A percentile compares a stretch with the other conserved stretches of the same genome.
Conservation (phyloP, 768 basidiomycete species). For the Rubroboletus pulcherrimus region DNA sequence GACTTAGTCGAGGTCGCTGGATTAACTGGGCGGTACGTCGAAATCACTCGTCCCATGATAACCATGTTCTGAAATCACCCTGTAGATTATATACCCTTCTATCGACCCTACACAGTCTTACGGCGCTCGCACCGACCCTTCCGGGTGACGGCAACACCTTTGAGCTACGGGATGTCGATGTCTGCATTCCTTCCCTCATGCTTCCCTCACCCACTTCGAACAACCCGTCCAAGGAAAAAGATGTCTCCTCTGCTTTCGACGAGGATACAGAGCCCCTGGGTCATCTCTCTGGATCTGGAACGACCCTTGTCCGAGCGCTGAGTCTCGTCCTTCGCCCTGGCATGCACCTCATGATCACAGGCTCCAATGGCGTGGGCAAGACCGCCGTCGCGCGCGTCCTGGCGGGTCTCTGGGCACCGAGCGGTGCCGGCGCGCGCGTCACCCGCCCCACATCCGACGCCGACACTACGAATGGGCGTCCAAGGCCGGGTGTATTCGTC, state of each 20-base stretch:
- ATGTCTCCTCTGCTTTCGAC: background rate
- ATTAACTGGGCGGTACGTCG: conserved; percentile 56
- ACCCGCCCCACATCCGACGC: conserved; percentile 25
- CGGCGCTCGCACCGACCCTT: conserved; percentile 42
- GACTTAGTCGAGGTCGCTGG: conserved; percentile 95
- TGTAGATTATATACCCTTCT: conserved; percentile 78
- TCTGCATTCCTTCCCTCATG: conserved; percentile 50
- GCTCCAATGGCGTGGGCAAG: conserved; percentile 90
- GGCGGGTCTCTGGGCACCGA: conserved; percentile 83
- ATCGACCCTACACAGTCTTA: conserved; percentile 77
- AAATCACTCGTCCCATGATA: background rate
- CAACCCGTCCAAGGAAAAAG: conserved; percentile 1
- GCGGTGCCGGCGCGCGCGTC: conserved; percentile 33
- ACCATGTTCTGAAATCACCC: background rate
- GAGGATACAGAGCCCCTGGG: conserved; percentile 15
- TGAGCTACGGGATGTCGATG: conserved; percentile 64
- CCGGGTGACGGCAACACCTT: conserved; percentile 41
- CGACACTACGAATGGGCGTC: conserved; percentile 34
- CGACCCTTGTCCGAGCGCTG: conserved; percentile 65
- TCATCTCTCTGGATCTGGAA: conserved; percentile 19
- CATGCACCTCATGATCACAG: conserved; percentile 92
- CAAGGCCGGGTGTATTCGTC: conserved; percentile 58
- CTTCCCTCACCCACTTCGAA: conserved; percentile 1
- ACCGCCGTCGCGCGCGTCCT: conserved; percentile 85
- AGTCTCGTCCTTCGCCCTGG: conserved; percentile 60